Evolutionary conservation across 371 early-diverging fungal genomes (phyloP), one percentile per base, ranked within the genome.

Genomic region (Mucor piriformis): DNA sequence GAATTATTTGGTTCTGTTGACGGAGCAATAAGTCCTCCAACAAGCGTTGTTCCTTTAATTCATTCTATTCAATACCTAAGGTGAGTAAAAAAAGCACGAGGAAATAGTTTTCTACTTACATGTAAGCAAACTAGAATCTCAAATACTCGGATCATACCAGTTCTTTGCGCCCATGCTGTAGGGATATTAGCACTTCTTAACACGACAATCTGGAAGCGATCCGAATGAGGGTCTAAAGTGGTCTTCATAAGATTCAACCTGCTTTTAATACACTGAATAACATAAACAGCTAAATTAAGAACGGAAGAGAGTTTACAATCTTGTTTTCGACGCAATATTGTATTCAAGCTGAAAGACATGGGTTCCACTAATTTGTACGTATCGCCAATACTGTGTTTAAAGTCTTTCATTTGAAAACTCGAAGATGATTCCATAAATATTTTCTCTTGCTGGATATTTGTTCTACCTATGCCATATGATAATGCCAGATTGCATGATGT

Each of bases 401-500:
- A 40, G 51, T 51, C 54, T 62, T 55, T 51, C 20, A 29, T 18
- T 44, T 48, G 35, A 49, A 48, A 57, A 38, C 49, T 37, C 12
- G 49, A 57, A 48, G 50, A 62, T 29, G 51, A 43, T 56, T 62
- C 62, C 62, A 62, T 55, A 16, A 50, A 25, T 8, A 62, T 62
- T 16, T 25, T 21, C 23, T 55, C 43, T 21, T 49, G 13, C 21
- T 43, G 40, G 27, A 24, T 40, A 33, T 50, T 24, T 6, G 16
- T 34, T 34, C 34, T 29, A 16, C 54, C 47, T 37, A 61, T 55
- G 47, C 56, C 55, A 54, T 55, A 50, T 50, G 50, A 50, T 35
- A 50, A 48, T 48, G 25, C 48, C 48, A 48, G 48, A 27, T 48
- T 48, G 29, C 27, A 48, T 48, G 48, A 48, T 48, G 48, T 25